Evolutionary conservation across 2,329 filamentous ascomycete species (phyloP), one percentile per base, ranked within the genome.

Genomic region (Botrytis galanthina): DNA sequence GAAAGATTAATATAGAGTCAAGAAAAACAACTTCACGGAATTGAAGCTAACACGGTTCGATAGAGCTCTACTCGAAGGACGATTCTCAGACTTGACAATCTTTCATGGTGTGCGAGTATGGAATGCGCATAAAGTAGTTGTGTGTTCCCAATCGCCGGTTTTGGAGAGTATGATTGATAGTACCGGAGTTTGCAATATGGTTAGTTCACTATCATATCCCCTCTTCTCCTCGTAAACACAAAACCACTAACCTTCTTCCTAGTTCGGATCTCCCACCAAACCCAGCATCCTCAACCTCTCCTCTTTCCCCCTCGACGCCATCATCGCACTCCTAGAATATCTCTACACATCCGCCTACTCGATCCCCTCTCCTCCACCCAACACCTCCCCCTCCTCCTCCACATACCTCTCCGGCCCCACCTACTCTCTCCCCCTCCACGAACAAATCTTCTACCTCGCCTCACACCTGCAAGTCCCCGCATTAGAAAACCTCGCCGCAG

Each of bases 11-110:
- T 6, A 16, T 2, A 9, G 35, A 12, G 18, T 29, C 9, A 22
- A 22, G 8, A 10, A 18, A 54, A 42, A 4, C 4, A 20, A 9
- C 6, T 26, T 32, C 4, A 20, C 46, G 0, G 3, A n/a, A 61
- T 22, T 68, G 29, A 72, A 39, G 37, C 39, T 72, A 26, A 72
- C 14, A 32, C 29, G 10, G 4, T 22, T 16, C 12, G 22, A 35
- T 46, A 79, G 78, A 22, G 76, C 76, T 39, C 74, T 79, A 18
- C 29, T 74, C 39, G 70, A 75, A 10, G 78, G 78, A 39, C 75
- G 76, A 54, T 79, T 76, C 64, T 79, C 78, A 10, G 78, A 79
- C 57, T 44, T 79, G 35, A 77, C 66, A 0, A 73, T 79, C 29
- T 66, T 73, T 1, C 78, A 79, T n/a, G 73, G 74, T 8, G n/a